Evolutionary conservation across 805 yeast genomes (phyloP), one percentile per base, ranked within the genome.

Genomic region (Spathaspora hagerdaliae): DNA sequence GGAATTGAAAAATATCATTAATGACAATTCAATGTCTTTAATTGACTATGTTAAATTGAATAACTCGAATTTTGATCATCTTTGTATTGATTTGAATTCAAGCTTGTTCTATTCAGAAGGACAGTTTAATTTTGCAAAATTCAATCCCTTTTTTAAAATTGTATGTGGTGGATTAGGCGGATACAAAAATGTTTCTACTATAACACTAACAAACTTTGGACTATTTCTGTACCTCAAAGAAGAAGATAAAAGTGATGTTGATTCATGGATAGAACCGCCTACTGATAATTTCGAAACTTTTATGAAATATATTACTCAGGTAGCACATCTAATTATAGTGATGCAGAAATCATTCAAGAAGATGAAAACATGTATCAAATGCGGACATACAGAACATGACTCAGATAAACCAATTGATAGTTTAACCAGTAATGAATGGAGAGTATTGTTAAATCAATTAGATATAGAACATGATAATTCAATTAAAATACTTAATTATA

Each of bases 61-160:
- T 48, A 57, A 58, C 27, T 63, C 64, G 5, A 52, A 55, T 1
- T 55, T 80, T 26, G 49, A 63, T 6, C 59, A 64, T 10, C 48
- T 81, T 19, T 61, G 67, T 8, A 58, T 81, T 11, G 85, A 81
- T 53, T 57, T 81, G 36, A 66, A 67, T 48, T 78, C 84, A 31
- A 63, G 61, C 26, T 69, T 79, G 11, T 81, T 71, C 45, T 48
- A 56, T 14, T 12, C 41, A 6, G 49, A 51, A 26, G 56, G 52
- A 35, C 35, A 41, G 10, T 71, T 71, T 54, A 62, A 67, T 45
- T 70, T 64, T 44, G 48, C 57, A 10, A 56, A 57, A 39, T 71
- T 52, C 43, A 61, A 58, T 41, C 56, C 54, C 8, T 63, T 63
- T 40, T 63, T 63, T 49, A 57, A 59, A 38, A 42, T 63, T 26